Evolutionary conservation across 1,139 yeast species (phyloP), one percentile per base, ranked within the genome.

Genomic region (Petasospora rhodanensis): DNA sequence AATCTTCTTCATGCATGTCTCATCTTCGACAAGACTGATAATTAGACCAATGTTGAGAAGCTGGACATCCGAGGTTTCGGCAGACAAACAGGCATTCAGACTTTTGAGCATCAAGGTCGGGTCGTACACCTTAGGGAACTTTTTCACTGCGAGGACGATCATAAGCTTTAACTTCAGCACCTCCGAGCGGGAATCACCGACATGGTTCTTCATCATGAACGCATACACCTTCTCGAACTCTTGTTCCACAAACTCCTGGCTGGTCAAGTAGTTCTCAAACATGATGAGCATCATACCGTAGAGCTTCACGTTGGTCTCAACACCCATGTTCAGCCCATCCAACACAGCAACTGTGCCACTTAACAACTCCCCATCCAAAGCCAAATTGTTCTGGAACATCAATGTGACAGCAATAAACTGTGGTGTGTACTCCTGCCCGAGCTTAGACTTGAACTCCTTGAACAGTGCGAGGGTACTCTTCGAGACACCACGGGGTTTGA

Each of bases 11-110:
- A 35, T 17, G 18, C 41, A 37, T 3, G 11, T 9, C 2, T 23
- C 15, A 18, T 37, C 26, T 11, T 40, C 44, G 4, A 37, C 16
- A 11, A 40, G 37, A 14, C 31, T 31, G 14, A 37, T 25, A 13
- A 40, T 7, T 2, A 37, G 32, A 2, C 44, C 44, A 21, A 35
- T 31, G 25, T 22, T 18, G 12, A 40, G 25, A 2, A 35, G 22
- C 20, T 34, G 40, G 3, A 34, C 14, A 14, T 40, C 41, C 4
- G 26, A n/a, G 14, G 31, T 21, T 3, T n/a, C 12, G 1, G 39
- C 24, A 3, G 24, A 4, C 3, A 25, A 17, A 5, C 34, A 22
- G 3, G 10, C 7, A 3, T 16, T 14, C 13, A 37, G 24, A 4
- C 34, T 13, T 15, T 14, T 14, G 2, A 9, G n/a, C 17, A 29